A percentile compares a stretch with the other conserved stretches of the same genome.
phyloP scores from a whole-genome alignment of 495 filamentous ascomycete species.

The Apodospora peruviana region DNA sequence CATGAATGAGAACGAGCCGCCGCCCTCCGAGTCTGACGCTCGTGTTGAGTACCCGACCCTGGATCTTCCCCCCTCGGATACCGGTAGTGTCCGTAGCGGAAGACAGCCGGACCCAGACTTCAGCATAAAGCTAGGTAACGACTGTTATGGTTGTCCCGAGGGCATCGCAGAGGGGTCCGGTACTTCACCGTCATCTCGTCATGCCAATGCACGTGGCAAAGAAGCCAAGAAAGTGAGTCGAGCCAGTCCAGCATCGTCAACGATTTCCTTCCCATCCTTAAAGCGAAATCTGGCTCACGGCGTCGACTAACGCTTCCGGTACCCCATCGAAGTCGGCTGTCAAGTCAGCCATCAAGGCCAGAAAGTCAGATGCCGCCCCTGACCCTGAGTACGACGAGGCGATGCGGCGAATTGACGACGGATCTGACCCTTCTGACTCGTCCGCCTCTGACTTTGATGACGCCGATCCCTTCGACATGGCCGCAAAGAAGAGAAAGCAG shows the following conservation, averaged over 20 bases:
- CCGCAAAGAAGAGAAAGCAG: neutral
- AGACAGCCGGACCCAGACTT: constrained; percentile 33
- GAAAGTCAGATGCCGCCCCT: constrained; percentile 10
- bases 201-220: neutral
- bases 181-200: neutral
- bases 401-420: constrained; percentile 29
- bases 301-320: constrained; percentile 19
- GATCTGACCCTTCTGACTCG: constrained; percentile 1
- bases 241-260: constrained; percentile 12
- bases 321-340: constrained; percentile 13
- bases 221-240: constrained; percentile 8
- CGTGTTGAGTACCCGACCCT: constrained; percentile 12
- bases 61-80: constrained; percentile 21
- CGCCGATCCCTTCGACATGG: neutral
- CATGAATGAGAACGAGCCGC: constrained; percentile 4
- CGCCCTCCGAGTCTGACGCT: neutral
- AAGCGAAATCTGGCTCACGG: constrained; percentile 30
- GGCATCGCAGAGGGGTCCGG: constrained; percentile 14
- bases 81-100: constrained; percentile 29
- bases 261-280: constrained; percentile 30
- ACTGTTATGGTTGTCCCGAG: constrained; percentile 15
- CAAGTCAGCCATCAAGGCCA: constrained; percentile 12
- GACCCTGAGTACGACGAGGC: constrained; percentile 31
- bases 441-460: neutral
- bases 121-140: constrained; percentile 20